Base-by-base conservation (phyloP, 495 filamentous ascomycete genomes). In the Bacidia rubella region DNA sequence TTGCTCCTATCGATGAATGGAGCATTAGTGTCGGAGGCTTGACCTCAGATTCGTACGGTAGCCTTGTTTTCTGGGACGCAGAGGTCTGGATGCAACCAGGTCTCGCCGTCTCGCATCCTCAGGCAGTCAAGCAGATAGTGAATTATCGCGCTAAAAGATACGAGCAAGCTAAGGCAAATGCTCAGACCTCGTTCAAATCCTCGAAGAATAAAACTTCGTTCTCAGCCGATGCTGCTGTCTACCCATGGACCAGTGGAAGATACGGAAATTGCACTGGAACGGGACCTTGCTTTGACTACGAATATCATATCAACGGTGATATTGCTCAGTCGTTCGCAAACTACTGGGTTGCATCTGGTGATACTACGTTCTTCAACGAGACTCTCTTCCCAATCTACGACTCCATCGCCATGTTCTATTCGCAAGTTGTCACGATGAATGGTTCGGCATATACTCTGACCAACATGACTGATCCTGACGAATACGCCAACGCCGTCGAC, bases 391-490 rank as follows among this genome's bases (percentile, higher is more conserved):
- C 80, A 0, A 73, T 83, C 43, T 80, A 75, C 53, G 69, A 81
- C 52, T 74, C 74, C 3, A 66, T 79, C 21, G 76, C 79, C 1
- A 72, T 71, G 0, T 70, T 82, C 38, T 82, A 75, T 60, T 65
- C 67, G 1, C 72, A 81, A 52, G 51, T 79, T 3, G 60, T 83
- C 10, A 66, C 67, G 38, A 73, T 65, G 24, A 82, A 83, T 60
- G 69, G 71, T n/a, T 71, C 69, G 29, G 60, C 51, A 11, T 77
- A 72, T 64, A 68, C 66, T 2, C 49, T 77, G 46, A 73, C 64
- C n/a, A 89, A 89, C 57, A 85, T 85, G 74, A 89, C 85, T 1
- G 85, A 89, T 65, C 85, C 85, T 67, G 82, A 86, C 60, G 82
- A 86, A 64, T 86, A 84, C 58, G 83, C 82, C 4, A 88, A 89